Conservation (phyloP, 768 basidiomycete species). For the Naganishia friedmannii region DNA sequence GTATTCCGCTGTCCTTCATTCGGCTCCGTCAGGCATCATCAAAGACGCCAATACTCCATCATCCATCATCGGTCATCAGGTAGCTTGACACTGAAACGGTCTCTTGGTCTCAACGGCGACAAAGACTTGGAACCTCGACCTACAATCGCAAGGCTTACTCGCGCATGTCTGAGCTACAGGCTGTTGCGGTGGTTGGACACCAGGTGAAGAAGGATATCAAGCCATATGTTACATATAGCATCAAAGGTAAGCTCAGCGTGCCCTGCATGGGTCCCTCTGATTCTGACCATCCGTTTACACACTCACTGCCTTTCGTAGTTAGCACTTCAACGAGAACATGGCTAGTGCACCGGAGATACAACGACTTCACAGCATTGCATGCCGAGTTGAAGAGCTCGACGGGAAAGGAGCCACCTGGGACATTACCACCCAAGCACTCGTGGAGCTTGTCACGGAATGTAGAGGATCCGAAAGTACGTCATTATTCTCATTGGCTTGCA, state of each 20-base stretch:
- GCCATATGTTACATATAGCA: conserved; percentile 47
- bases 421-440: conserved; percentile 83
- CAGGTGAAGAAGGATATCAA: conserved; percentile 43
- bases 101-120: too few relatives aligned
- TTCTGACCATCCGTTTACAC: not conserved
- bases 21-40: too few relatives aligned
- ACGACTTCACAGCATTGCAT: conserved; percentile 86
- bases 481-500: not conserved
- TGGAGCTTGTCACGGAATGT: conserved; percentile 58
- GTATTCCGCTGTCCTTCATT: too few relatives aligned
- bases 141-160: not conserved
- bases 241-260: conserved; percentile 40
- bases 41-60: too few relatives aligned
- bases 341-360: conserved; percentile 91
- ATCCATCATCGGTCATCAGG: too few relatives aligned
- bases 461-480: conserved; percentile 56
- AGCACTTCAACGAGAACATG: conserved; percentile 85
- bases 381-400: conserved; percentile 73
- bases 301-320: conserved; percentile 53
- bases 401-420: conserved; percentile 71
- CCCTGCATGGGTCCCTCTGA: not conserved
- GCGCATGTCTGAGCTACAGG: conserved; percentile 48
- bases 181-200: conserved; percentile 47
- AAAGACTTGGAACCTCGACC: not conserved
- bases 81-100: too few relatives aligned